These are phyloP conservation scores for Lumnitzera littorea DNA, from an alignment of 345 rosid species.

Conservation along the genomic window DNA sequence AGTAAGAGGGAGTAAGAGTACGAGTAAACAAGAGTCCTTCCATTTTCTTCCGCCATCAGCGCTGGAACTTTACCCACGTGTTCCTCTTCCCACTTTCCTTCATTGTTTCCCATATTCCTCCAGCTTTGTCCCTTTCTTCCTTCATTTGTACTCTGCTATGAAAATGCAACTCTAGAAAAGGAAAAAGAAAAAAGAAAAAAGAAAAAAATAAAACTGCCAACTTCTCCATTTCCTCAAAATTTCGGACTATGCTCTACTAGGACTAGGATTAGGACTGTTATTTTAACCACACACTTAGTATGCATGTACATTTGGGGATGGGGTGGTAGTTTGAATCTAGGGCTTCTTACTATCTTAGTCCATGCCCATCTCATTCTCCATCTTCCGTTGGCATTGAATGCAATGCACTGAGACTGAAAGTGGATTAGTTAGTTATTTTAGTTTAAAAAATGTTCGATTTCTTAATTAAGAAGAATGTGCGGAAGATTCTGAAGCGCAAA, in stretches of 20 bases:
- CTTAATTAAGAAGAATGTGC: constrained; percentile 46
- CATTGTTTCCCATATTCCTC: background rate
- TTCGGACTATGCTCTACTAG: too few relatives aligned
- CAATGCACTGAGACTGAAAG: background rate
- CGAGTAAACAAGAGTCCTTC: too few relatives aligned
- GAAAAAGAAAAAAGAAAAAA: too few relatives aligned
- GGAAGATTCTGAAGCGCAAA: constrained; percentile 83
- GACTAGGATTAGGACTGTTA: too few relatives aligned
- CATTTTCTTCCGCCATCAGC: constrained; percentile 9
- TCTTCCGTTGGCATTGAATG: background rate
- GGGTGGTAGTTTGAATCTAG: too few relatives aligned
- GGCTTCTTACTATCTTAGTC: too few relatives aligned
- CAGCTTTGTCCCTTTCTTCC: background rate
- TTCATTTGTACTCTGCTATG: too few relatives aligned
- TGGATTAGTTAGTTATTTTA: constrained; percentile 24
- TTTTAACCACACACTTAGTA: background rate
- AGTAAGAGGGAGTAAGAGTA: too few relatives aligned
- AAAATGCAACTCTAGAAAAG: too few relatives aligned
- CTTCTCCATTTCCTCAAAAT: too few relatives aligned
- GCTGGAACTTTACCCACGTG: constrained; percentile 13
- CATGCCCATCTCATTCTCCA: background rate
- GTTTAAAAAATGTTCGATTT: constrained; percentile 34
- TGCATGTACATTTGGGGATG: too few relatives aligned
- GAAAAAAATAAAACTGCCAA: too few relatives aligned
- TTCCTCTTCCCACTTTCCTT: constrained; percentile 10